Evolutionary conservation across 164 flowering plant genomes (phyloP).

Genomic region (Nymphaea thermarum): DNA sequence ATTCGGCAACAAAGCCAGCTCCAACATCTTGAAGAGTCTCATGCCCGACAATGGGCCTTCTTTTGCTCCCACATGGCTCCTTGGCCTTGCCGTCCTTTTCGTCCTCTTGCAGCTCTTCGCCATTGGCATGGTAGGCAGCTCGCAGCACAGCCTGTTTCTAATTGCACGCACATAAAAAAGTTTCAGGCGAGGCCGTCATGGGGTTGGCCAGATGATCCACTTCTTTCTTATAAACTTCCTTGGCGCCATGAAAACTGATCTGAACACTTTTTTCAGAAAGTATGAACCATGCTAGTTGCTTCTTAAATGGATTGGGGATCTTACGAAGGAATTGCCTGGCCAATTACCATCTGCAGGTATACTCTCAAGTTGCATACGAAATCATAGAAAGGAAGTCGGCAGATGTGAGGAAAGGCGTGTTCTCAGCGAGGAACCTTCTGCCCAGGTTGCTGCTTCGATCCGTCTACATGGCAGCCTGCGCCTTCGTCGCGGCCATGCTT

Average conservation of each 20-base stretch:
- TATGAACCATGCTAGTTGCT: too few species aligned
- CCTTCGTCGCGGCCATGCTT: constrained; percentile 89
- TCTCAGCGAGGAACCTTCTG: constrained; percentile 67
- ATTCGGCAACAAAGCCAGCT: constrained; percentile 60
- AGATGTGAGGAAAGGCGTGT: constrained; percentile 67
- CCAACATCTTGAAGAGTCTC: constrained; percentile 71
- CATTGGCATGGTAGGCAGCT: constrained; percentile 65
- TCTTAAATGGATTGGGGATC: too few species aligned
- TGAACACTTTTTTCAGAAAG: too few species aligned
- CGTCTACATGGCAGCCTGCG: constrained; percentile 63
- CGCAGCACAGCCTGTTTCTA: too few species aligned
- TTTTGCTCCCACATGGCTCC: constrained; percentile 70
- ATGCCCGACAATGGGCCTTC: constrained; percentile 84
- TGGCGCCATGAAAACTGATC: too few species aligned
- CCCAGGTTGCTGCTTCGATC: constrained; percentile 76
- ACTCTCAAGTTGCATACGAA: constrained; percentile 97
- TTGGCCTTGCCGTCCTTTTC: constrained; percentile 64
- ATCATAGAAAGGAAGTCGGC: constrained; percentile 87
- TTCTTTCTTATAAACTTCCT: too few species aligned
- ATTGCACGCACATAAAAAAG: too few species aligned
- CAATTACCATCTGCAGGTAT: constrained; percentile 41
- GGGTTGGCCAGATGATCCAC: too few species aligned
- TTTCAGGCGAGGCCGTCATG: too few species aligned
- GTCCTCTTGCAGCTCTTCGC: constrained; percentile 91
- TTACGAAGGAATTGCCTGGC: background rate